phyloP scores from a whole-genome alignment of 257 asterid genomes.

The Solanum corneliomulleri region DNA sequence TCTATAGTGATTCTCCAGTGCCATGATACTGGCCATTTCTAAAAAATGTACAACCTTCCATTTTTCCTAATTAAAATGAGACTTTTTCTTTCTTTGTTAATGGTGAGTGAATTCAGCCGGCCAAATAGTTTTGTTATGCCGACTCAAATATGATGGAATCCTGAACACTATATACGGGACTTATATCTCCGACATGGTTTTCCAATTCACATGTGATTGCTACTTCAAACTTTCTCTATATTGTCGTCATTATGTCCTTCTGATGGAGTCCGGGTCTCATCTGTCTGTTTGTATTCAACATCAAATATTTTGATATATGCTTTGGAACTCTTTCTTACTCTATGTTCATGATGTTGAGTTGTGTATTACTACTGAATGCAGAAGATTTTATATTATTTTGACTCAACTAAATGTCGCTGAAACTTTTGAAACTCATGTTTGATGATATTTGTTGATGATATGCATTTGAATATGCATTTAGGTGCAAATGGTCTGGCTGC shows the following conservation, averaged over 20 bases:
- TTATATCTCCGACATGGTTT: conserved; percentile 90
- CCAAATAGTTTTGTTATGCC: too few species aligned
- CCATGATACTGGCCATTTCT: too few species aligned
- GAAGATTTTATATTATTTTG: conserved; percentile 59
- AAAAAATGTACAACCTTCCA: too few species aligned
- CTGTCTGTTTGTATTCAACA: neutral
- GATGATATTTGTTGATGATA: too few species aligned
- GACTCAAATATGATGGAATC: too few species aligned
- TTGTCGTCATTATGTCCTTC: neutral
- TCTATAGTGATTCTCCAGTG: too few species aligned
- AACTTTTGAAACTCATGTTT: conserved; percentile 55
- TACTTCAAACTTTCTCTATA: neutral
- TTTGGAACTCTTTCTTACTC: neutral
- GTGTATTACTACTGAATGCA: conserved; percentile 89
- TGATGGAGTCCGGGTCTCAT: neutral
- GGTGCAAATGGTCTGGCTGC: conserved; percentile 70
- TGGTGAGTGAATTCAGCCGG: too few species aligned
- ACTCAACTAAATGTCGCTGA: conserved; percentile 89
- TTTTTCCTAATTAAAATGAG: too few species aligned
- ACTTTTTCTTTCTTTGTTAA: too few species aligned
- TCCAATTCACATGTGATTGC: conserved; percentile 80
- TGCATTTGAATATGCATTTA: conserved; percentile 4
- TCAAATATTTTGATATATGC: neutral
- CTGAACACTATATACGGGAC: conserved; percentile 81
- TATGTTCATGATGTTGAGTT: conserved; percentile 36